Evolutionary conservation across 768 basidiomycete genomes (phyloP).

Genomic region (Hygrophorus russula): DNA sequence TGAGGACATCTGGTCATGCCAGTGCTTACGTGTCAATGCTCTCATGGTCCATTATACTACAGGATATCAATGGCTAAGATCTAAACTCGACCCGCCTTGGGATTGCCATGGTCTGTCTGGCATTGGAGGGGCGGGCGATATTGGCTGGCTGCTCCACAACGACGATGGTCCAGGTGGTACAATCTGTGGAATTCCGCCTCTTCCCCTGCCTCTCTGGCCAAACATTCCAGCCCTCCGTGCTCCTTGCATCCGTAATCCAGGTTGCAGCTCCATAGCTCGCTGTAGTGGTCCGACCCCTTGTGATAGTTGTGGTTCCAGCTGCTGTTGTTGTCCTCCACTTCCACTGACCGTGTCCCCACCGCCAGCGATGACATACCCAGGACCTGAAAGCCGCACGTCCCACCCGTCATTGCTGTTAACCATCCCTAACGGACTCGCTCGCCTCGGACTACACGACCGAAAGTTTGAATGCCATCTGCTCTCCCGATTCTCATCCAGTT

Average conservation of each 20-base stretch:
- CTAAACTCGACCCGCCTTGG: conserved; percentile 24
- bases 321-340: conserved; percentile 20
- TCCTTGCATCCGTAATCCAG: conserved; percentile 39
- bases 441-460: conserved; percentile 14
- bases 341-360: conserved; percentile 15
- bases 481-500: conserved; percentile 38
- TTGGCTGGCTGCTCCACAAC: conserved; percentile 28
- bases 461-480: conserved; percentile 26
- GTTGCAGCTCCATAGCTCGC: conserved; percentile 39
- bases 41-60: not conserved
- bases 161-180: conserved; percentile 16
- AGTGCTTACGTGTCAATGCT: too few relatives aligned
- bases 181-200: too few relatives aligned
- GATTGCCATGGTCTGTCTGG: conserved; percentile 36
- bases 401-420: conserved; percentile 8
- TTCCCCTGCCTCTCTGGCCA: conserved; percentile 14
- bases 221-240: conserved; percentile 48
- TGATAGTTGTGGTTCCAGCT: conserved; percentile 9
- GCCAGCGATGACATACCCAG: not conserved
- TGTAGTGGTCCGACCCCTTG: conserved; percentile 25
- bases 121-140: conserved; percentile 28
- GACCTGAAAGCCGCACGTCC: conserved; percentile 5
- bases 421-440: conserved; percentile 12
- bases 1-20: too few relatives aligned
- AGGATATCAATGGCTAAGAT: conserved; percentile 23